Evolutionary conservation across 139 green algal genomes (phyloP).

Genomic region (Trebouxia sp.): DNA sequence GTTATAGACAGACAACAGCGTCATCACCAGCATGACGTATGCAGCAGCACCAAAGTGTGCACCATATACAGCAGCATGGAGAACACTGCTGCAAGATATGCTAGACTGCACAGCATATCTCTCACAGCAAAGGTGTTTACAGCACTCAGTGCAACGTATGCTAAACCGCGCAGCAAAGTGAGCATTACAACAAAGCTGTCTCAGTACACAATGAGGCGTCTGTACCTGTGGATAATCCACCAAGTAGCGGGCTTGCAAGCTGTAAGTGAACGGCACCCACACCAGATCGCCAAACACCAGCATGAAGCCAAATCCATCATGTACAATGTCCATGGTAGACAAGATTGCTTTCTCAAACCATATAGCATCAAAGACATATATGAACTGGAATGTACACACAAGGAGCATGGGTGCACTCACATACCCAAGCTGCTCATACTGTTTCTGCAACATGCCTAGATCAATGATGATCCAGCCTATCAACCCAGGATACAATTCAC

Average conservation of each 20-base stretch:
- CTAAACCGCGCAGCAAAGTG: not conserved
- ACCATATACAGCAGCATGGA: not conserved
- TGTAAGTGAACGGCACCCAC: slow-evolving; percentile 98
- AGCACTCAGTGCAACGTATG: not conserved
- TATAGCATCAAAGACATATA: slow-evolving; percentile 69
- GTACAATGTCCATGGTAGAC: slow-evolving; percentile 98
- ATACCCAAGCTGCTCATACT: slow-evolving; percentile 46
- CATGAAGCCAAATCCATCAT: slow-evolving; percentile 99
- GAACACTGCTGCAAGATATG: not conserved
- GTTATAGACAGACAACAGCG: too few species aligned
- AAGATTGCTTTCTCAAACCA: slow-evolving; percentile 84
- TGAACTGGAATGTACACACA: slow-evolving; percentile 80
- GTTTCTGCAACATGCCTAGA: slow-evolving; percentile 73
- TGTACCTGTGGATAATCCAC: slow-evolving; percentile 62
- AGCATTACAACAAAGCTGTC: slow-evolving; percentile 13
- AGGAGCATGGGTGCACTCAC: slow-evolving; percentile 77
- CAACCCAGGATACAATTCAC: slow-evolving; percentile 88
- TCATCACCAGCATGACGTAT: too few species aligned
- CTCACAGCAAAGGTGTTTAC: not conserved
- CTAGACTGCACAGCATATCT: not conserved
- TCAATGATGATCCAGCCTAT: slow-evolving; percentile 72
- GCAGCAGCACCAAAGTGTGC: too few species aligned
- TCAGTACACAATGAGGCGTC: too few species aligned
- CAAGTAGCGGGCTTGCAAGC: slow-evolving; percentile 80
- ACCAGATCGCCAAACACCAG: slow-evolving; percentile 95